Conservation (phyloP, 2,329 filamentous ascomycete genomes). For the Acarospora socialis region DNA sequence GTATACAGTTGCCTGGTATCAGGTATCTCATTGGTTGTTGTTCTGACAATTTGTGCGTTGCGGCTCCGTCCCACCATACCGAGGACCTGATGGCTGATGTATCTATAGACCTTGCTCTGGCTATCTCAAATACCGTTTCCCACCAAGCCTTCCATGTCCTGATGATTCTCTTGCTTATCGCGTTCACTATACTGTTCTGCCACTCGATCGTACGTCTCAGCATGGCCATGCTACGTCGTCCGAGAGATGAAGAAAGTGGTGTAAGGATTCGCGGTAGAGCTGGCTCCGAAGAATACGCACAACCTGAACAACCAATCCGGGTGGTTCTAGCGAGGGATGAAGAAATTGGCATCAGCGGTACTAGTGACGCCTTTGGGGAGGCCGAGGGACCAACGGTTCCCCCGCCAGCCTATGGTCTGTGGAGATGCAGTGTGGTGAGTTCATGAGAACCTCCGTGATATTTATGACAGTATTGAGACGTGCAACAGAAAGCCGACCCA, state of each 20-base stretch:
- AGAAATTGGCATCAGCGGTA: constrained; percentile 39
- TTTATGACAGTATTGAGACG: neutral
- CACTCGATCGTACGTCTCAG: constrained; percentile 62
- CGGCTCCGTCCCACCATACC: neutral
- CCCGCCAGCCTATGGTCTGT: constrained; percentile 75
- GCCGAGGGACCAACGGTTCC: constrained; percentile 43
- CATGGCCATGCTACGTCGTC: too few relatives aligned
- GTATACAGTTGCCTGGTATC: constrained; percentile 51
- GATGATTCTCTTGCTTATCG: constrained; percentile 62
- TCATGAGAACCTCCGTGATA: constrained; percentile 1
- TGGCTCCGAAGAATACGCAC: constrained; percentile 49
- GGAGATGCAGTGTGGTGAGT: constrained; percentile 69
- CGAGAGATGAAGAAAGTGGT: constrained; percentile 20
- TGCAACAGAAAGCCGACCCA: constrained; percentile 54
- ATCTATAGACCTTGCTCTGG: constrained; percentile 54
- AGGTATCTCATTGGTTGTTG: constrained; percentile 43
- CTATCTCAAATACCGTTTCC: constrained; percentile 48
- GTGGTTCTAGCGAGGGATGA: constrained; percentile 64
- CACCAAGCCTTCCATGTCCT: constrained; percentile 64
- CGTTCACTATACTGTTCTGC: constrained; percentile 64
- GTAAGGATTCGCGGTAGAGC: constrained; percentile 33
- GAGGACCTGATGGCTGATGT: constrained; percentile 3
- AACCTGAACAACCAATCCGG: constrained; percentile 59
- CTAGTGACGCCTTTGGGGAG: constrained; percentile 33
- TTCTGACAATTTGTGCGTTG: constrained; percentile 52